Percentiles rank a stretch among this genome's conserved stretches.
Evolutionary conservation across 345 rosid genomes (phyloP).

Genomic region (Camelina sativa): DNA sequence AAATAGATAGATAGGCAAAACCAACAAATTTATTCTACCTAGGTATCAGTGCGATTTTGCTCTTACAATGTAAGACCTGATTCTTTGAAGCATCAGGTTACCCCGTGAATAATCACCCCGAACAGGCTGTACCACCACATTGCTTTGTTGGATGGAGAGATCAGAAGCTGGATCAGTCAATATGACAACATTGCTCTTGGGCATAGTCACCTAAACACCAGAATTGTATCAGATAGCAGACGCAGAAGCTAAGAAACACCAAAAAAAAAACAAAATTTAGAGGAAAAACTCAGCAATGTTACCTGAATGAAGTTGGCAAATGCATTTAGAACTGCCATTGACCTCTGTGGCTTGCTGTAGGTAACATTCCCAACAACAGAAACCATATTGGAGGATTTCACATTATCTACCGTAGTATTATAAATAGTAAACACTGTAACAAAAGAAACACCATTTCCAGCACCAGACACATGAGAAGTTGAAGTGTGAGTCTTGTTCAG

Average conservation of each 20-base stretch:
- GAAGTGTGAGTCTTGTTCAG: constrained; percentile 60
- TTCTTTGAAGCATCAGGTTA: constrained; percentile 97
- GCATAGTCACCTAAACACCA: constrained; percentile 72
- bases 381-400: constrained; percentile 54
- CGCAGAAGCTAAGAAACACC: constrained; percentile 7
- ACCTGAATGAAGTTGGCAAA: constrained; percentile 83
- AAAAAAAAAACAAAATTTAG: neutral
- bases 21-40: constrained; percentile 55
- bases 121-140: constrained; percentile 68
- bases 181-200: constrained; percentile 67
- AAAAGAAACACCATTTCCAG: constrained; percentile 56
- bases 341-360: constrained; percentile 67
- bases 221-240: neutral
- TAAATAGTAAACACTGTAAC: constrained; percentile 82
- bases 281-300: constrained; percentile 8
- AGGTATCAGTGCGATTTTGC: constrained; percentile 55
- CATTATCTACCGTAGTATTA: constrained; percentile 50
- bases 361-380: constrained; percentile 79
- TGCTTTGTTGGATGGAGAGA: constrained; percentile 55
- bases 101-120: constrained; percentile 82
- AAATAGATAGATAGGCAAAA: constrained; percentile 7
- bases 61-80: constrained; percentile 99
- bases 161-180: constrained; percentile 88
- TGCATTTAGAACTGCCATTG: constrained; percentile 71
- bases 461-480: constrained; percentile 39